A percentile compares a stretch with the other conserved stretches of the same genome.
phyloP scores from a whole-genome alignment of 1,284 basidiomycete genomes.

The Meira nashicola region DNA sequence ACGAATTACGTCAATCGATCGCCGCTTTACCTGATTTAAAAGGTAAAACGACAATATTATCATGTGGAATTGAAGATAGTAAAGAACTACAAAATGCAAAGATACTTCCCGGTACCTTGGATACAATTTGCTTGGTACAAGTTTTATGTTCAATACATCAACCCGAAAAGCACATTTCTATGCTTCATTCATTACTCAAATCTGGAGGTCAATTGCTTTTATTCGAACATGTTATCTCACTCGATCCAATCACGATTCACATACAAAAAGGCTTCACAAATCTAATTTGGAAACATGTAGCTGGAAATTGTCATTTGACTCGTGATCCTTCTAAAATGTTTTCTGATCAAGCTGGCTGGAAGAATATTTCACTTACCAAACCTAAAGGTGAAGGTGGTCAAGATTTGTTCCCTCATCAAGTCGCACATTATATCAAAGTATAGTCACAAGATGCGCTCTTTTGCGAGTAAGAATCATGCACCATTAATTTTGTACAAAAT shows the following conservation, averaged over 20 bases:
- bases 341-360: too few relatives aligned
- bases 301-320: too few relatives aligned
- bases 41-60: conserved; percentile 23
- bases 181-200: conserved; percentile 28
- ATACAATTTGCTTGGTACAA: conserved; percentile 41
- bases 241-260: conserved; percentile 17
- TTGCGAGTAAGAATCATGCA: too few relatives aligned
- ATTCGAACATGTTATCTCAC: conserved; percentile 38
- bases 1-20: conserved; percentile 17
- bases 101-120: conserved; percentile 22
- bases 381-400: too few relatives aligned
- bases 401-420: too few relatives aligned
- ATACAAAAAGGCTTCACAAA: conserved; percentile 15
- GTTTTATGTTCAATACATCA: conserved; percentile 37
- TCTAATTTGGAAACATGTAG: too few relatives aligned
- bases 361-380: too few relatives aligned
- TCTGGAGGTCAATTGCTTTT: conserved; percentile 36
- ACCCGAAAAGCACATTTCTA: conserved; percentile 28
- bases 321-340: too few relatives aligned
- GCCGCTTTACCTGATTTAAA: background rate
- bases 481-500: too few relatives aligned
- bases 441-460: too few relatives aligned
- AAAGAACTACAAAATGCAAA: conserved; percentile 14
- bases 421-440: too few relatives aligned
- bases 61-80: conserved; percentile 19